Conservation (phyloP, 2,329 filamentous ascomycete species). For the Aspergillus sp. region DNA sequence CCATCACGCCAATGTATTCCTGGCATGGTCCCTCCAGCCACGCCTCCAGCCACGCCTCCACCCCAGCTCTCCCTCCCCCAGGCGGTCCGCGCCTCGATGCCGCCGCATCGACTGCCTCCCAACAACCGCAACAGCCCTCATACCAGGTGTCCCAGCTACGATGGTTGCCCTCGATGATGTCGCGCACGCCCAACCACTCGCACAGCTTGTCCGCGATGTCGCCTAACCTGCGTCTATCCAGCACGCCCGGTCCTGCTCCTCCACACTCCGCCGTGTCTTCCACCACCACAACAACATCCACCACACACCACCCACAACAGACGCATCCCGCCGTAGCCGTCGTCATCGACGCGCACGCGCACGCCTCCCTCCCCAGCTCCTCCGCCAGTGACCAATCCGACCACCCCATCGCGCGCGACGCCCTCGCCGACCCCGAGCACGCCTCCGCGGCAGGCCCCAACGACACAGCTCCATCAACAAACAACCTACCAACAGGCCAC, state of each 20-base stretch:
- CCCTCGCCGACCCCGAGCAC: background rate
- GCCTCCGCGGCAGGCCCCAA: background rate
- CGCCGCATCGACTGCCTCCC: conserved; percentile 5
- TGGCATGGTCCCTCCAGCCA: conserved; percentile 15
- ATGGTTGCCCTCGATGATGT: conserved; percentile 26
- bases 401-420: conserved; percentile 14
- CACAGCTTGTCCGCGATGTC: conserved; percentile 19
- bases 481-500: too few species aligned
- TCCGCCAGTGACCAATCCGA: conserved; percentile 5
- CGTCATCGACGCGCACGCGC: background rate
- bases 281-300: conserved; percentile 7
- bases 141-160: conserved; percentile 24
- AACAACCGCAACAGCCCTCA: conserved; percentile 13
- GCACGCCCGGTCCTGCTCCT: background rate
- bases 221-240: conserved; percentile 16
- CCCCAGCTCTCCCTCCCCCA: background rate
- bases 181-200: conserved; percentile 12
- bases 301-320: conserved; percentile 2
- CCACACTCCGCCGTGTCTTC: background rate
- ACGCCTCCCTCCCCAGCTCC: conserved; percentile 3
- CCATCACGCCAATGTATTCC: conserved; percentile 15
- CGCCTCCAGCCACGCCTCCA: conserved; percentile 4
- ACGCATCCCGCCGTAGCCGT: background rate
- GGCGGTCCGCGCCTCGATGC: conserved; percentile 7
- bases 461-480: background rate